Evolutionary conservation across 345 rosid genomes (phyloP).

Genomic region (Eucalyptus virginea): DNA sequence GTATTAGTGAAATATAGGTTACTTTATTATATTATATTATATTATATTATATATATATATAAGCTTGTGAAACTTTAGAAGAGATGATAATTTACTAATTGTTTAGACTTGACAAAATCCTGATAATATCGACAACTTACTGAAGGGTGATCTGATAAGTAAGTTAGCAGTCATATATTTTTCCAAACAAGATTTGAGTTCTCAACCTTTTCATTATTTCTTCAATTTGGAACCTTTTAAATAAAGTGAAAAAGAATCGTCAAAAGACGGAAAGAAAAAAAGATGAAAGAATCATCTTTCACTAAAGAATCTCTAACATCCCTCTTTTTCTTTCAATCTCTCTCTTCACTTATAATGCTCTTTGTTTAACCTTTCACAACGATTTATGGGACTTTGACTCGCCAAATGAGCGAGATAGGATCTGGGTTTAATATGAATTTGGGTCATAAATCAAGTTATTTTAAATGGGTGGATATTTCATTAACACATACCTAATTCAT

Average conservation of each 20-base stretch:
- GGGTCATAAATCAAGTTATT: not conserved
- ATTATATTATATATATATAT: too few species aligned
- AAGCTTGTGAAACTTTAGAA: too few species aligned
- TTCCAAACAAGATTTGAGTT: not conserved
- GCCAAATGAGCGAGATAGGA: not conserved
- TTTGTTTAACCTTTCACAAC: not conserved
- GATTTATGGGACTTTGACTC: not conserved
- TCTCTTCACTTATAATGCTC: not conserved
- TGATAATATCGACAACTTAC: not conserved
- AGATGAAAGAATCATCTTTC: not conserved
- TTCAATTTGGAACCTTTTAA: not conserved
- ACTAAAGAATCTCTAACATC: not conserved
- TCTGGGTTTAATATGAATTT: not conserved
- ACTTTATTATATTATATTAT: too few species aligned
- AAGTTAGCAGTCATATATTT: too few species aligned
- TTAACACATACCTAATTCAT: too few species aligned
- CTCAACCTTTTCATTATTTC: too few species aligned
- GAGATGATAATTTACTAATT: not conserved
- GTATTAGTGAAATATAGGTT: too few species aligned
- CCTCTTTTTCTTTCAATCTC: not conserved
- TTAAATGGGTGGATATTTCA: too few species aligned
- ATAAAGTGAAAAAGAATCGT: not conserved
- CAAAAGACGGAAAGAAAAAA: not conserved
- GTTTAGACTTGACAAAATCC: not conserved
- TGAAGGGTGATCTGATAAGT: accelerated